Evolutionary conservation across 768 basidiomycete genomes (phyloP), one percentile per base, ranked within the genome.

Genomic region (Lentinula sp.): DNA sequence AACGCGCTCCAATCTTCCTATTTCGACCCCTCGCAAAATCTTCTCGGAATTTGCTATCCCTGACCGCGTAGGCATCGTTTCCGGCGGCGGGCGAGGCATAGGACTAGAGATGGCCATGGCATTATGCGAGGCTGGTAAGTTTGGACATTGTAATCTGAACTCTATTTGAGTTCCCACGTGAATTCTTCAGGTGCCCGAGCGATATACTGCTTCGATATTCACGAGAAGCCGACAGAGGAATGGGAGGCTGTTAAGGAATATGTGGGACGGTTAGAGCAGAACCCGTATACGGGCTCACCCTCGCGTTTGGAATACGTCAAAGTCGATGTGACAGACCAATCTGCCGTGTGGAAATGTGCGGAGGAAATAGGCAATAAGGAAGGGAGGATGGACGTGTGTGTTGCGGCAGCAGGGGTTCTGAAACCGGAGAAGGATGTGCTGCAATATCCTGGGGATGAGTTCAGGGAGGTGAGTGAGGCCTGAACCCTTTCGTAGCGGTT

Each of bases 61-160:
- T 12, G 82, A 81, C 59, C 79, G 84, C 2, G 84, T 87, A 4
- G 84, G 77, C 8, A 76, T 88, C 46, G 83, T 88, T 33, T 83
- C 86, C 0, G 87, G 87, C 5, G 86, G 79, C 0, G 83, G 86
- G 62, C 74, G 86, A 36, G 87, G 91, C 0, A 80, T 93, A 15
- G 91, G 91, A 2, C 82, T 93, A n/a, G 91, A 93, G 74, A 87
- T 89, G 86, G 88, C 88, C 39, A 74, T 91, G 58, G 83, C 85
- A 4, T 74, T 92, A 45, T 81, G 81, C 46, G 91, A 92, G 73
- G 86, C 83, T 23, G 46, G 46, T 48, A 12, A n/a, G 46, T 48
- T 6, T 6, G 9, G 28, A 3, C 28, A 28, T 48, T 48, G 8
- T n/a, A 6, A 46, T 8, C 15, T 8, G 7, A 18, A 20, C 12